Conservation (phyloP, 2,329 filamentous ascomycete species). For the Neonectria punicea region DNA sequence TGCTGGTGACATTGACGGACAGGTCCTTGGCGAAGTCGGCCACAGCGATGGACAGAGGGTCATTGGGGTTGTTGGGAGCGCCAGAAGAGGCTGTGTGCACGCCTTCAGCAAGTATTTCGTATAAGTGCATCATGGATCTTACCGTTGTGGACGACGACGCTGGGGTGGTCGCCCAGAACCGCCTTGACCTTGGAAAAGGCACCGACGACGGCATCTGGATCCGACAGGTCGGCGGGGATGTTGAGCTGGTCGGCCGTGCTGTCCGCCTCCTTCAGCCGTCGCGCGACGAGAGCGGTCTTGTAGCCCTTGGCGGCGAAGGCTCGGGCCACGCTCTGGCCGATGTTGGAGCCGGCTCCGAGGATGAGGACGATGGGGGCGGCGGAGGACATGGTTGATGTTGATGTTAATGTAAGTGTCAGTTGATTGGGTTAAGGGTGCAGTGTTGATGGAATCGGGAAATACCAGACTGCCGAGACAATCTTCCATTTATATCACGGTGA, state of each 20-base stretch:
- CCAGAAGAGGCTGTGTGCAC: conserved; percentile 19
- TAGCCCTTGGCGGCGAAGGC: conserved; percentile 39
- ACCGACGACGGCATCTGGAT: conserved; percentile 37
- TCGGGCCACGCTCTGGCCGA: conserved; percentile 31
- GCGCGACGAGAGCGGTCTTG: conserved; percentile 34
- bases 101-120: not conserved
- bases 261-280: conserved; percentile 32
- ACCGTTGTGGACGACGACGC: conserved; percentile 40
- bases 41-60: conserved; percentile 10
- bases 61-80: conserved; percentile 22
- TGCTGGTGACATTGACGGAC: conserved; percentile 32
- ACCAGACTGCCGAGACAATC: not conserved
- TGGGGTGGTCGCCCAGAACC: conserved; percentile 22
- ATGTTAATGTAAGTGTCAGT: not conserved
- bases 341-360: conserved; percentile 38
- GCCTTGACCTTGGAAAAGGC: conserved; percentile 29
- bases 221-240: conserved; percentile 50
- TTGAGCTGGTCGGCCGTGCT: conserved; percentile 41
- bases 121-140: not conserved
- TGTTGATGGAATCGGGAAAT: not conserved
- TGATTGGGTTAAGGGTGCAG: not conserved
- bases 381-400: not conserved
- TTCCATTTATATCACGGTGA: not conserved
- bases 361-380: conserved; percentile 34
- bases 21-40: conserved; percentile 17